These are phyloP conservation scores for Diddensiella transvaalensis DNA, from an alignment of 805 yeast species.

Conservation along the genomic window DNA sequence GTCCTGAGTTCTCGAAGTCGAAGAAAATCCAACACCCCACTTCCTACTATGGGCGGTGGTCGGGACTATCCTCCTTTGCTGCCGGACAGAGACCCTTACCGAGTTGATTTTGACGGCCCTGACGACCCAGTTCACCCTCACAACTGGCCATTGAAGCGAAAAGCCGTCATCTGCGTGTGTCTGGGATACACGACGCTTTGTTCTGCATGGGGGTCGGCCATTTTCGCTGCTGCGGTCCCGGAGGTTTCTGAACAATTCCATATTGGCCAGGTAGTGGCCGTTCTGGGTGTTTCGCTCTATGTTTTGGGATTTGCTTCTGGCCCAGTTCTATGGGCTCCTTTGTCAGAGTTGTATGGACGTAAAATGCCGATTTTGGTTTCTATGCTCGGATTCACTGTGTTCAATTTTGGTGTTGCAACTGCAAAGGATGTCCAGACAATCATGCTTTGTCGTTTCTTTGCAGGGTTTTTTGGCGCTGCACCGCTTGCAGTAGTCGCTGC, in stretches of 20 bases:
- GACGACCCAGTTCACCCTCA: constrained; percentile 78
- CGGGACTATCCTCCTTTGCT: constrained; percentile 22
- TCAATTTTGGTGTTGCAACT: constrained; percentile 71
- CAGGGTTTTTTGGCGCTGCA: constrained; percentile 80
- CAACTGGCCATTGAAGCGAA: constrained; percentile 60
- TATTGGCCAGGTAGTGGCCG: constrained; percentile 64
- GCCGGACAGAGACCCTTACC: constrained; percentile 38
- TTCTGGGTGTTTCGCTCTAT: constrained; percentile 72
- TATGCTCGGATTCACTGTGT: constrained; percentile 52
- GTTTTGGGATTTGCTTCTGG: constrained; percentile 93
- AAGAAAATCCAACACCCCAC: constrained; percentile 15
- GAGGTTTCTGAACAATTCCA: constrained; percentile 49
- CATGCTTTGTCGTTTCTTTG: constrained; percentile 72
- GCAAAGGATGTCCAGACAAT: constrained; percentile 76
- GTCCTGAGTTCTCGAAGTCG: constrained; percentile 19
- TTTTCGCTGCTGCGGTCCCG: constrained; percentile 61
- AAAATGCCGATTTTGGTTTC: constrained; percentile 57
- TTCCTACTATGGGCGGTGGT: constrained; percentile 36
- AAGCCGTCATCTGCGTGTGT: constrained; percentile 41
- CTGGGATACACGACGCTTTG: constrained; percentile 50
- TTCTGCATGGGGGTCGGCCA: constrained; percentile 78
- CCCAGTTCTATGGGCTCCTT: constrained; percentile 86
- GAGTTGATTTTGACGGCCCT: constrained; percentile 73
- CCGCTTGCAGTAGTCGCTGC: constrained; percentile 87
- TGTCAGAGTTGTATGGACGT: constrained; percentile 77